These are phyloP conservation scores for Paracorniculantispora psalliotae DNA, from an alignment of 2,329 filamentous ascomycete genomes.

Conservation along the genomic window DNA sequence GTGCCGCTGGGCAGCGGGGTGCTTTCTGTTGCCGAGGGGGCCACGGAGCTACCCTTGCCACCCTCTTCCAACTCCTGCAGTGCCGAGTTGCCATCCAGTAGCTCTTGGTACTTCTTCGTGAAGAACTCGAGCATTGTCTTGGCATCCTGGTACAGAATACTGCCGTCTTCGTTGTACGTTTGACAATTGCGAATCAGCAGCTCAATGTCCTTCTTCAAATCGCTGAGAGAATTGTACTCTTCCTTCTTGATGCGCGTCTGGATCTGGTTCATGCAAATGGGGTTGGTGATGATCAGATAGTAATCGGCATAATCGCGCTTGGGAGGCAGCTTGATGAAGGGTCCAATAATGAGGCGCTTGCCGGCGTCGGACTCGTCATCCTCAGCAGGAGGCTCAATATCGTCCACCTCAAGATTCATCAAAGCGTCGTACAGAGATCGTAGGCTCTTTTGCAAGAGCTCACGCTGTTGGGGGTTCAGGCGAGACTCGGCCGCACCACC, in stretches of 20 bases:
- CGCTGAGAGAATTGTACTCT: constrained; percentile 77
- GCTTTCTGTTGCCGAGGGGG: constrained; percentile 53
- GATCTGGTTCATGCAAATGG: constrained; percentile 95
- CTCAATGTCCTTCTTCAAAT: constrained; percentile 77
- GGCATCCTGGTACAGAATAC: constrained; percentile 85
- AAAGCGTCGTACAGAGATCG: constrained; percentile 72
- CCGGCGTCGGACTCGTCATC: constrained; percentile 54
- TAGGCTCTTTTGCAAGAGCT: constrained; percentile 73
- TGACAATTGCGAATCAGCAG: constrained; percentile 86
- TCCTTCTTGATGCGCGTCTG: constrained; percentile 93
- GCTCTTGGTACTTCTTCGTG: constrained; percentile 47
- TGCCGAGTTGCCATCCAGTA: constrained; percentile 49
- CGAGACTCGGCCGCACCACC: constrained; percentile 36
- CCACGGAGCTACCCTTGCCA: constrained; percentile 32
- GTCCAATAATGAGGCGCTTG: constrained; percentile 82
- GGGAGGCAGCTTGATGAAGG: constrained; percentile 86
- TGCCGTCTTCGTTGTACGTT: constrained; percentile 95
- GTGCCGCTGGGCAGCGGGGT: constrained; percentile 62
- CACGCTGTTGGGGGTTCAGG: constrained; percentile 64
- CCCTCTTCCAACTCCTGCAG: constrained; percentile 51
- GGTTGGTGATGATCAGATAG: constrained; percentile 85
- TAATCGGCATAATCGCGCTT: constrained; percentile 92
- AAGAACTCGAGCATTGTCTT: constrained; percentile 77
- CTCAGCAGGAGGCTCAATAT: constrained; percentile 51
- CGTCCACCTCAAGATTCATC: constrained; percentile 79